Percentiles rank a stretch among this genome's conserved stretches.
Evolutionary conservation across 352 stramenopile genomes (phyloP).

Genomic region (Pythium coloratum): DNA sequence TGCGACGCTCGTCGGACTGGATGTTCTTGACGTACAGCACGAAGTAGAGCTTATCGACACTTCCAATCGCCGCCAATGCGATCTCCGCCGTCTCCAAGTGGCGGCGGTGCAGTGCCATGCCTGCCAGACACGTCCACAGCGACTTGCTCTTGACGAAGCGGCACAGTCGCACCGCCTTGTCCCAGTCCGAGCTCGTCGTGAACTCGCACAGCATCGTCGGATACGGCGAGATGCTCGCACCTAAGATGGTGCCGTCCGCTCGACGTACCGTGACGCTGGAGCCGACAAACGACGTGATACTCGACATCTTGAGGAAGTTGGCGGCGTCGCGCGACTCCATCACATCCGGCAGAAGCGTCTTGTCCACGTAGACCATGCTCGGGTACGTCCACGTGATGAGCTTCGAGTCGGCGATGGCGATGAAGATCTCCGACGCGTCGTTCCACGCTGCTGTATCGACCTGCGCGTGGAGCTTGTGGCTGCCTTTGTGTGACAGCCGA

Average conservation of each 20-base stretch:
- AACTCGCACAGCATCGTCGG: slow-evolving; percentile 89
- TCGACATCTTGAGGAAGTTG: slow-evolving; percentile 85
- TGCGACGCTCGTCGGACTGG: slow-evolving; percentile 79
- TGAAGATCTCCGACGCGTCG: slow-evolving; percentile 84
- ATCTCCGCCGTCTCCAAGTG: slow-evolving; percentile 93
- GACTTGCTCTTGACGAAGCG: slow-evolving; percentile 88
- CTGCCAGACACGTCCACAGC: slow-evolving; percentile 90
- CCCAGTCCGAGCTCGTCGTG: slow-evolving; percentile 76
- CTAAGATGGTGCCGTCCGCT: slow-evolving; percentile 86
- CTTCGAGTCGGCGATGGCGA: slow-evolving; percentile 87
- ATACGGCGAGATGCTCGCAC: slow-evolving; percentile 77
- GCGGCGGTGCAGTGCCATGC: slow-evolving; percentile 85
- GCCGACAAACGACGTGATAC: slow-evolving; percentile 88
- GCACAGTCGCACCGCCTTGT: slow-evolving; percentile 91
- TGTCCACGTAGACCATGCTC: slow-evolving; percentile 90
- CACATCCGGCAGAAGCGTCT: slow-evolving; percentile 84
- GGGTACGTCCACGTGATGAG: slow-evolving; percentile 91
- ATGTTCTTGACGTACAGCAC: slow-evolving; percentile 89
- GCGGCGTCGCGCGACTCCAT: slow-evolving; percentile 71
- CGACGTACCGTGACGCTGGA: slow-evolving; percentile 83
- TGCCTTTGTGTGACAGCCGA: slow-evolving; percentile 51
- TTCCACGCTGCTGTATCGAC: slow-evolving; percentile 92
- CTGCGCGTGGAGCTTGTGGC: slow-evolving; percentile 88
- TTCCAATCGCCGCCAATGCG: slow-evolving; percentile 87
- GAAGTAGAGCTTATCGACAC: slow-evolving; percentile 94